Evolutionary conservation across 1,139 yeast species (phyloP), one percentile per base, ranked within the genome.

Genomic region (Magnusiomyces starmeri): DNA sequence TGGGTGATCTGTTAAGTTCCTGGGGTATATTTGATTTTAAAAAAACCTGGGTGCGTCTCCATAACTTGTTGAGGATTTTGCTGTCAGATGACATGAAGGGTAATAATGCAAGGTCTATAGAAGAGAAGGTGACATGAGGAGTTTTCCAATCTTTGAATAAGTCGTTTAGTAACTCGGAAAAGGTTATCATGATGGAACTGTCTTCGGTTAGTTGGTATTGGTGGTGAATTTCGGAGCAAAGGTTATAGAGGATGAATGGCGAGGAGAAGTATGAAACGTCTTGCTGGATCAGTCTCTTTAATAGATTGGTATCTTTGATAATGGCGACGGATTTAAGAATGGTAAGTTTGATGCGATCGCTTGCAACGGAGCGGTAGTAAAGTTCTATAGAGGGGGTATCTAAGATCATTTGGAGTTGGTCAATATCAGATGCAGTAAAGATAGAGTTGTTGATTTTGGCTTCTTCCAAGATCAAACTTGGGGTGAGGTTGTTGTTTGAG

Each of bases 171-270:
- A 14, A 24, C 9, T 8, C n/a, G n/a, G 20, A 3, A 12, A 42
- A 35, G 14, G 25, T 22, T 6, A 26, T 22, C 8, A 42, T 26
- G 3, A 18, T 18, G 14, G 45, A 3, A 3, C 22, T 8, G 22
- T 42, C 45, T 10, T 42, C 22, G 20, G 45, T 26, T 10, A 42
- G 45, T 21, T 42, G 45, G 35, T 16, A 42, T n/a, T 42, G 45
- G 22, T 42, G 45, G 16, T 18, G 27, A 12, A 42, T 25, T n/a
- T 42, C 45, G 6, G 18, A 2, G 22, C 25, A 12, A 21, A 42
- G 12, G n/a, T 42, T 42, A 35, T 22, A 35, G 21, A 42, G 16
- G 22, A 42, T 35, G 22, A 10, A 42, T 4, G 35, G 34, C 3
- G 45, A 42, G 14, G 35, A 6, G 24, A 26, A 25, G 22, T 26